Base-by-base conservation (phyloP, 2,329 filamentous ascomycete species). In the Penicillium psychrosexuale region DNA sequence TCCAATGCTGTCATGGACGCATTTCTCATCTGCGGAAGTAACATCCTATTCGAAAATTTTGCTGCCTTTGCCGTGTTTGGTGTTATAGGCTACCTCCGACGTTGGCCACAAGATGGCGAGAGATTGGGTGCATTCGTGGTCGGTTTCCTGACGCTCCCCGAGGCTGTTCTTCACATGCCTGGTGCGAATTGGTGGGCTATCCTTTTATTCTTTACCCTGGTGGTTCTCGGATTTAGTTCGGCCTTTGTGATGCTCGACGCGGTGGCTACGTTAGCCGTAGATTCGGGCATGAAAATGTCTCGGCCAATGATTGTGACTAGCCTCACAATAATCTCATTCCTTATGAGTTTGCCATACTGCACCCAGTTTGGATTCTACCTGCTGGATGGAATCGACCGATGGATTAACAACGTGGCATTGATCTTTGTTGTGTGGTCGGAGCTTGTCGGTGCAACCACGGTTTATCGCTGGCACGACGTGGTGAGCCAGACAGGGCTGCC, bases 1-100 rank as follows among this genome's bases (percentile, higher is more conserved):
- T 80, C 81, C 8, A 84, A 84, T 47, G 81, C 82, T 1, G 82
- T 84, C 0, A 80, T 82, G 78, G 82, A 84, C 55, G 80, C 82
- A 0, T 72, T 83, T 38, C 70, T 84, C 8, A 82, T 84, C 30
- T 80, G 80, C 24, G 68, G 74, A 24, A 82, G 80, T 61, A 84
- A 84, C 43, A 78, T 82, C 0, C 64, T 83, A 0, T 84, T 84
- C 46, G 82, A 84, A 58, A 82, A 81, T 31, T 76, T 79, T 34
- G 77, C 77, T 1, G 77, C 76, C 1, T 78, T 79, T 53, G 74
- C 75, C 2, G 71, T 84, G 0, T 84, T 83, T 55, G 82, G 82
- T n/a, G 78, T 84, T 8, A 77, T 84, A 3, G 82, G 82, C 0
- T 79, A 73, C 54, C 69, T 79, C 4, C 61, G 70, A 37, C 62